Conservation (phyloP, 78 protist species). For the Dictyostelium firmibasis region DNA sequence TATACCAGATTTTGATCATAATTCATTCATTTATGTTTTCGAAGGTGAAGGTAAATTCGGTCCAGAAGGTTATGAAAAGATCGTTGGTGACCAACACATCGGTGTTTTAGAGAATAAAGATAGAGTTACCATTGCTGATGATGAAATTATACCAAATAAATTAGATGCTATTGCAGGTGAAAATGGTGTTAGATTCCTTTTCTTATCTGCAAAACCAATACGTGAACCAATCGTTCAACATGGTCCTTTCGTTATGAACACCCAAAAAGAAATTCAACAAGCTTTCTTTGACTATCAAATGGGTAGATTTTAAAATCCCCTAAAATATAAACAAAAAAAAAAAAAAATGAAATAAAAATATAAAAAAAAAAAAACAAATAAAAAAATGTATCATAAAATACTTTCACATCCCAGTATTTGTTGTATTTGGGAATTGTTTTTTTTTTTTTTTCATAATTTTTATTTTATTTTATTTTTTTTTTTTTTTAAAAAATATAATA, state of each 20-base stretch:
- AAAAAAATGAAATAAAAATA: no score
- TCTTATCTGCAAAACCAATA: no score
- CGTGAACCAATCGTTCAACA: slow-evolving; percentile 77
- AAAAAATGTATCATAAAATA: no score
- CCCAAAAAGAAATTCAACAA: slow-evolving; percentile 84
- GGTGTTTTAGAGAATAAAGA: slow-evolving; percentile 4
- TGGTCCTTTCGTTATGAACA: slow-evolving; percentile 93
- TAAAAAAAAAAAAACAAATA: no score
- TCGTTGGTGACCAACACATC: not conserved
- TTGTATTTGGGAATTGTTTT: no score
- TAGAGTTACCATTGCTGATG: not conserved
- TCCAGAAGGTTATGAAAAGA: not conserved
- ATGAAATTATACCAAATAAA: not conserved
- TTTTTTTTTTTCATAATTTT: no score
- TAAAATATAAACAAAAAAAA: no score
- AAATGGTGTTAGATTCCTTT: no score
- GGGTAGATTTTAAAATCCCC: slow-evolving; percentile 28
- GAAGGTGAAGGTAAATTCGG: slow-evolving; percentile 55
- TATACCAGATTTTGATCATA: slow-evolving; percentile 34
- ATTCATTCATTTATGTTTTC: slow-evolving; percentile 30
- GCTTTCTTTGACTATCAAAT: slow-evolving; percentile 75
- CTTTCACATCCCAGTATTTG: no score
- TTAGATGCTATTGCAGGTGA: no score
- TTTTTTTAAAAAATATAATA: no score
- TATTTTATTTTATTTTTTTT: no score